Percentiles rank a stretch among this genome's conserved stretches.
Conservation (phyloP, 305 asterid genomes). For the Plantago coronopus region DNA sequence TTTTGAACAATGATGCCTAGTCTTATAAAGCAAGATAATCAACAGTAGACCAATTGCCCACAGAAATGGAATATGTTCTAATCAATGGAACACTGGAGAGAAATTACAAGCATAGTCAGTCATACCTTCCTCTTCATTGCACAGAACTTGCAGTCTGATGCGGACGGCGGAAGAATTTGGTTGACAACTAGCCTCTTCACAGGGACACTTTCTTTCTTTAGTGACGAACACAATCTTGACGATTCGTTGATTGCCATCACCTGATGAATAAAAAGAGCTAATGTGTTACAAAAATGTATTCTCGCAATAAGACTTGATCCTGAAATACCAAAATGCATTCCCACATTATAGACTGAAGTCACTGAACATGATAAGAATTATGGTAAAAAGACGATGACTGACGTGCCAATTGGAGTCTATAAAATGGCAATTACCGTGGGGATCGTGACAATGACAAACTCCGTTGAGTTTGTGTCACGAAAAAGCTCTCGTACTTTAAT, state of each 20-base stretch:
- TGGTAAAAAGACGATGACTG: too few species aligned
- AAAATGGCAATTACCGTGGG: slow-evolving; percentile 68
- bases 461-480: slow-evolving; percentile 79
- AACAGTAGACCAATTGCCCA: too few species aligned
- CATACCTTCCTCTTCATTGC: slow-evolving; percentile 81
- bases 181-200: slow-evolving; percentile 79
- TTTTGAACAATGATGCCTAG: neutral
- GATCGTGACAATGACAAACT: slow-evolving; percentile 88
- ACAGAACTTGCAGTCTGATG: slow-evolving; percentile 92
- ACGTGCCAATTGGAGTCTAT: neutral
- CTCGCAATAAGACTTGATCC: too few species aligned
- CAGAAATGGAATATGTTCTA: too few species aligned
- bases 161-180: slow-evolving; percentile 80
- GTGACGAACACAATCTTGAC: slow-evolving; percentile 77
- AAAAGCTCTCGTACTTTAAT: slow-evolving; percentile 96
- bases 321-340: too few species aligned
- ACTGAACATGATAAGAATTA: too few species aligned
- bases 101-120: neutral
- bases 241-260: slow-evolving; percentile 92
- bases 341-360: too few species aligned
- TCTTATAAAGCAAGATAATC: too few species aligned
- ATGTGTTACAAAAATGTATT: too few species aligned
- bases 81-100: neutral
- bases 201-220: slow-evolving; percentile 50
- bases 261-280: slow-evolving; percentile 27